phyloP scores from a whole-genome alignment of 192 early-diverging fungal species.

The Dimargaris xerosporica region DNA sequence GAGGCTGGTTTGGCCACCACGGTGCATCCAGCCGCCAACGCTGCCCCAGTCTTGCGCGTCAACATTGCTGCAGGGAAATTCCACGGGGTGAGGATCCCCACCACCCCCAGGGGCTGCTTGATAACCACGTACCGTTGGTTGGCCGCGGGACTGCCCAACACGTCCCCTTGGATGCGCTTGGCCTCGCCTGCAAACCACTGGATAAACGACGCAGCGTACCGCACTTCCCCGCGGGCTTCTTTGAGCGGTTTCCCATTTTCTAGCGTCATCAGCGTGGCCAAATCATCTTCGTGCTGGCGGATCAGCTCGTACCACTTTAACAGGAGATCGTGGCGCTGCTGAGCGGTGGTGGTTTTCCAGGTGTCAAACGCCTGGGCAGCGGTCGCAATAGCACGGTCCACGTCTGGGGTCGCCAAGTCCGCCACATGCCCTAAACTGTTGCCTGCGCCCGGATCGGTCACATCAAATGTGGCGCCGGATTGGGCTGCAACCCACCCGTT shows the following conservation, averaged over 20 bases:
- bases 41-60: constrained; percentile 56
- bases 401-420: constrained; percentile 47
- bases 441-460: constrained; percentile 47
- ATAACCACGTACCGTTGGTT: constrained; percentile 45
- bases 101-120: constrained; percentile 66
- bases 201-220: constrained; percentile 49
- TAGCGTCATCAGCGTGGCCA: constrained; percentile 65
- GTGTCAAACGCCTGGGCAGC: constrained; percentile 37
- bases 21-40: constrained; percentile 61
- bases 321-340: constrained; percentile 33
- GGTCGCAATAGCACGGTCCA: constrained; percentile 34
- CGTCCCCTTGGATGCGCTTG: constrained; percentile 56
- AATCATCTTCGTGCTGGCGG: constrained; percentile 47
- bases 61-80: constrained; percentile 84
- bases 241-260: constrained; percentile 60
- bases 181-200: constrained; percentile 84
- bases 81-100: constrained; percentile 55
- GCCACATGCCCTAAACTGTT: constrained; percentile 43
- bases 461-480: constrained; percentile 30
- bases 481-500: constrained; percentile 36
- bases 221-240: constrained; percentile 41
- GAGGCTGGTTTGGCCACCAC: not conserved
- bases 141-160: constrained; percentile 43
- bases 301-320: constrained; percentile 50
- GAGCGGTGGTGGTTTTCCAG: constrained; percentile 46